These are phyloP conservation scores for Apiospora kogelbergensis DNA, from an alignment of 2,329 filamentous ascomycete genomes.

Conservation along the genomic window DNA sequence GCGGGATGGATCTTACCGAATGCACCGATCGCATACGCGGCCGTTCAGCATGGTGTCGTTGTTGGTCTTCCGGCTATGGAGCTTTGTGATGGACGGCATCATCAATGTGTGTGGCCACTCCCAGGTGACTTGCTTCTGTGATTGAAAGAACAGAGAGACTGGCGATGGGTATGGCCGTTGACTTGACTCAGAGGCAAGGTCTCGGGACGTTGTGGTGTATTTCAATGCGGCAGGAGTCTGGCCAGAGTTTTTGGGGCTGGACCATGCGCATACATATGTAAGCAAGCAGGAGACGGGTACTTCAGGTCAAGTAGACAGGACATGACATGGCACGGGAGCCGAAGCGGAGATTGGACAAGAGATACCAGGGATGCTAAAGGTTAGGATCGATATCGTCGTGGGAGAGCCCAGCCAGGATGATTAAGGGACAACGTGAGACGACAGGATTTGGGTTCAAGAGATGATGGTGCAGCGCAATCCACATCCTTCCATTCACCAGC, in stretches of 20 bases:
- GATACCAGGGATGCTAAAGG: not conserved
- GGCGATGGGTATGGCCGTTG: not conserved
- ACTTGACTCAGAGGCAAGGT: not conserved
- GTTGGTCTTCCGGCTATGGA: not conserved
- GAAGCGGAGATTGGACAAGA: not conserved
- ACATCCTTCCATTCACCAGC: not conserved
- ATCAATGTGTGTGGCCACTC: not conserved
- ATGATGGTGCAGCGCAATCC: not conserved
- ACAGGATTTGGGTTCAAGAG: not conserved
- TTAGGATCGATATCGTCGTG: not conserved
- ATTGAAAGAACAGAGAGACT: too few species aligned
- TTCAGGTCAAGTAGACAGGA: not conserved
- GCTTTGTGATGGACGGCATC: not conserved
- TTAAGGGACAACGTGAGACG: not conserved
- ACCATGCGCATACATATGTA: not conserved
- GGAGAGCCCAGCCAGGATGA: not conserved
- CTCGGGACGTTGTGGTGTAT: not conserved
- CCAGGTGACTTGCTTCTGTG: not conserved
- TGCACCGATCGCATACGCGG: conserved; percentile 28
- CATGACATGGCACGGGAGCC: not conserved
- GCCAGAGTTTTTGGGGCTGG: not conserved
- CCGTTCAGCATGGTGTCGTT: not conserved
- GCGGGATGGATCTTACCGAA: conserved; percentile 18
- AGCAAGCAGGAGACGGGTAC: not conserved
- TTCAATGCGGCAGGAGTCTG: not conserved